Conservation (phyloP, 805 yeast genomes). For the Suhomyces vadensis region DNA sequence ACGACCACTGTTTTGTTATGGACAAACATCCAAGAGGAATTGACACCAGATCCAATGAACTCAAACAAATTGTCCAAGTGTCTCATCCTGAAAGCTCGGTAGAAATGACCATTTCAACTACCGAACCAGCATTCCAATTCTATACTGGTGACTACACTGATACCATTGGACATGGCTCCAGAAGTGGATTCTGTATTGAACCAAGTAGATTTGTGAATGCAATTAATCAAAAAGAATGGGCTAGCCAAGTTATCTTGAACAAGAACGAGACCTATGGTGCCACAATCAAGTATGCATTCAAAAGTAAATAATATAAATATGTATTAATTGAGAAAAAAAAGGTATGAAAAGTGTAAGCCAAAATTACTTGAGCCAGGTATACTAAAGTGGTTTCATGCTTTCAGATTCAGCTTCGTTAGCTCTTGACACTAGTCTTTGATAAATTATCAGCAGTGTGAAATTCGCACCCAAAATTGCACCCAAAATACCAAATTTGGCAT, state of each 20-base stretch:
- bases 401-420: too few relatives aligned
- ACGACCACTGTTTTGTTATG: constrained; percentile 52
- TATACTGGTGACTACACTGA: constrained; percentile 59
- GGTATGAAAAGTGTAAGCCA: neutral
- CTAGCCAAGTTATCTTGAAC: constrained; percentile 43
- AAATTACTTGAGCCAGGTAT: neutral
- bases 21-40: constrained; percentile 31
- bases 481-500: neutral
- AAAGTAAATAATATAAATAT: neutral
- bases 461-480: neutral
- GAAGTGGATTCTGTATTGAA: constrained; percentile 63
- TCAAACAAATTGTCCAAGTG: constrained; percentile 44
- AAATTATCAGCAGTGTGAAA: too few relatives aligned
- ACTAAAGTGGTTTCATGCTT: neutral
- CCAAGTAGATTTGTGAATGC: constrained; percentile 62
- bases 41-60: constrained; percentile 48
- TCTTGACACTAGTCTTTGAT: too few relatives aligned
- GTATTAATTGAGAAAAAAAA: neutral
- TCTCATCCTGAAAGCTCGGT: constrained; percentile 45
- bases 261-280: constrained; percentile 58
- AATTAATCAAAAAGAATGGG: constrained; percentile 48
- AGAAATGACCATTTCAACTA: constrained; percentile 46
- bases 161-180: constrained; percentile 37
- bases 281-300: constrained; percentile 32
- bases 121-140: constrained; percentile 68